Base-by-base conservation (phyloP, 2,329 filamentous ascomycete genomes). In the Drechslerella stenobrocha region DNA sequence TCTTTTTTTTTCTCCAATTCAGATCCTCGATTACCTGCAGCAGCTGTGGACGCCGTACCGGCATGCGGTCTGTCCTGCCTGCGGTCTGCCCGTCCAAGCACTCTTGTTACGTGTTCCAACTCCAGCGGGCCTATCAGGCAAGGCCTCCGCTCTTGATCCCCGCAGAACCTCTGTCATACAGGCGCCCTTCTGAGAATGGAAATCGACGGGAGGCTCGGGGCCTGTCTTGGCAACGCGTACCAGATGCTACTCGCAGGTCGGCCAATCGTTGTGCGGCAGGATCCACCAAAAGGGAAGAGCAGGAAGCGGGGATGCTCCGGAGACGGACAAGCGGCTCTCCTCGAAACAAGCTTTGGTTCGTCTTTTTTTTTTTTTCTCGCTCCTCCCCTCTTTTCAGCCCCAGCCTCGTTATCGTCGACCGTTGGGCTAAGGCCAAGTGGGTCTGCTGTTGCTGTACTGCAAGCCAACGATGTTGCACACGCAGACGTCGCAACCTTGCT, bases 221-320 rank as follows among this genome's bases (percentile, higher is more conserved):
- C 47, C 26, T n/a, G 26, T 42, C 52, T 65, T 59, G 61, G 61
- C 61, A 66, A 66, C 61, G 61, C 61, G 55, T 45, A 48, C 61
- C 53, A 59, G 50, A 66, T 5, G 32, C 34, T 32, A 53, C 53
- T 48, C 32, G 37, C 22, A 32, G 35, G 13, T 28, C 48, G 52
- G 53, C 53, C 48, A 66, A 59, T 59, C 18, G n/a, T 13, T 34
- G 42, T 20, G 32, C 26, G 26, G 45, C 28, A 64, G 60, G 30
- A 32, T 46, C 46, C 47, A 37, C 34, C 52, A 65, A 47, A 65
- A 23, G 24, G 28, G 46, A 24, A 48, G 11, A 15, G 20, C 30
- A 50, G 52, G 13, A n/a, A 46, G 60, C 46, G 23, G 48, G 15
- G 13, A 35, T 64, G 52, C 46, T 20, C 37, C 22, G 37, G 37